These are phyloP conservation scores for Calocybe gambosa DNA, from an alignment of 1,284 basidiomycete genomes.

Conservation along the genomic window DNA sequence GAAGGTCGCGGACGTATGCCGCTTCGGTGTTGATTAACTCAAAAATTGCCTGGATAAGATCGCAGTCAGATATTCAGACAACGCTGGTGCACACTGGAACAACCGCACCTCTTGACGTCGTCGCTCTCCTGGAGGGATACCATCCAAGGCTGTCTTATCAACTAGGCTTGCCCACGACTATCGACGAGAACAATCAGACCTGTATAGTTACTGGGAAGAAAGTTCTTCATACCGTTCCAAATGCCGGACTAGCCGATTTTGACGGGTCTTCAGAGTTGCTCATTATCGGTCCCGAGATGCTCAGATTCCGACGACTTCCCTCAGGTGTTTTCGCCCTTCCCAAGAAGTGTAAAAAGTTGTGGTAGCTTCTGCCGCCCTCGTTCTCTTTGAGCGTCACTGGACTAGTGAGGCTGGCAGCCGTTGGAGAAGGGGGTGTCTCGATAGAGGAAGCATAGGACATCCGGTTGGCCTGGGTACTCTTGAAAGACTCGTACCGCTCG, in stretches of 20 bases:
- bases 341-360: conserved; percentile 49
- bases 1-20: conserved; percentile 84
- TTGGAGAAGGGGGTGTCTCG: conserved; percentile 15
- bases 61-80: not conserved
- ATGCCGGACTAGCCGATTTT: conserved; percentile 45
- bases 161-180: conserved; percentile 91
- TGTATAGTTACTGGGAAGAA: not conserved
- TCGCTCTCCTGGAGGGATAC: conserved; percentile 71
- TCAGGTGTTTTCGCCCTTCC: conserved; percentile 47
- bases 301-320: conserved; percentile 23
- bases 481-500: conserved; percentile 81
- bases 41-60: conserved; percentile 62
- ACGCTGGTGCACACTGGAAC: too few relatives aligned
- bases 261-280: conserved; percentile 23
- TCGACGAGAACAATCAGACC: conserved; percentile 5
- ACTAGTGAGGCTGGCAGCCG: conserved; percentile 11
- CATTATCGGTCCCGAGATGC: conserved; percentile 59
- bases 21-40: conserved; percentile 87
- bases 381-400: conserved; percentile 17
- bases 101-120: conserved; percentile 75
- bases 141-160: conserved; percentile 74
- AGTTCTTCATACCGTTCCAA: conserved; percentile 54
- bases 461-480: conserved; percentile 50
- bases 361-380: conserved; percentile 25
- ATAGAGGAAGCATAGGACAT: conserved; percentile 38